Evolutionary conservation across 2,329 filamentous ascomycete genomes (phyloP).

Genomic region (Massarina eburnea): DNA sequence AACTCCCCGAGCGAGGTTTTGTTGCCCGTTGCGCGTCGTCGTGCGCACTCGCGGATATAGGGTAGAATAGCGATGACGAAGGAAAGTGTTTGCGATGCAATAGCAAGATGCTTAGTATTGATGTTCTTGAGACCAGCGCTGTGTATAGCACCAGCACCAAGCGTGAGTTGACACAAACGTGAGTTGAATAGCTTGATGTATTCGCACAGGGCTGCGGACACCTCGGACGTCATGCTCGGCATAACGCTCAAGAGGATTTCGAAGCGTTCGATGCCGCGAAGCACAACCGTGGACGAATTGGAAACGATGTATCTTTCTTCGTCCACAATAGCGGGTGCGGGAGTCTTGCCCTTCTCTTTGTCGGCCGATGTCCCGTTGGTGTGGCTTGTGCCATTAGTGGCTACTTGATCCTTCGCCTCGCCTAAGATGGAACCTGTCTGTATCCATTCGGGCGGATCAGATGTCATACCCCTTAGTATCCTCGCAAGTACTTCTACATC

Average conservation of each 20-base stretch:
- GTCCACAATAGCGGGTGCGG: conserved; percentile 69
- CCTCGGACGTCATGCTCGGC: conserved; percentile 83
- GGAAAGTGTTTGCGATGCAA: conserved; percentile 84
- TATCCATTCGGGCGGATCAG: conserved; percentile 68
- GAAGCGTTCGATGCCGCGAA: conserved; percentile 80
- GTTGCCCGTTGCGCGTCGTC: conserved; percentile 63
- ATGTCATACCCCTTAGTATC: conserved; percentile 70
- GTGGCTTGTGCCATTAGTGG: conserved; percentile 26
- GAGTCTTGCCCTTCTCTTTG: conserved; percentile 49
- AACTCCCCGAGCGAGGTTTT: conserved; percentile 71
- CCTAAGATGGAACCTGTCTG: conserved; percentile 51
- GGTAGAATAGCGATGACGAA: conserved; percentile 87
- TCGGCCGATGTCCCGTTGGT: conserved; percentile 36
- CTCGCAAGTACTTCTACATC: conserved; percentile 62
- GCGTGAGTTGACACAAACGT: conserved; percentile 90
- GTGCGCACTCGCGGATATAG: conserved; percentile 87
- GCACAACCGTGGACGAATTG: conserved; percentile 76
- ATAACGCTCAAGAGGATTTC: conserved; percentile 81
- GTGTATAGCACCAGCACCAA: conserved; percentile 87
- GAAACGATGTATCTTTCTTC: conserved; percentile 84
- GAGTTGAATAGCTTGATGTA: conserved; percentile 95
- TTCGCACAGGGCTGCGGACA: conserved; percentile 76
- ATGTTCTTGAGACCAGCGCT: conserved; percentile 94
- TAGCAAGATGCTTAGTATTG: conserved; percentile 82
- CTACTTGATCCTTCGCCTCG: conserved; percentile 19